These are phyloP conservation scores for Pichia sp. DNA, from an alignment of 1,139 yeast genomes.

Conservation along the genomic window DNA sequence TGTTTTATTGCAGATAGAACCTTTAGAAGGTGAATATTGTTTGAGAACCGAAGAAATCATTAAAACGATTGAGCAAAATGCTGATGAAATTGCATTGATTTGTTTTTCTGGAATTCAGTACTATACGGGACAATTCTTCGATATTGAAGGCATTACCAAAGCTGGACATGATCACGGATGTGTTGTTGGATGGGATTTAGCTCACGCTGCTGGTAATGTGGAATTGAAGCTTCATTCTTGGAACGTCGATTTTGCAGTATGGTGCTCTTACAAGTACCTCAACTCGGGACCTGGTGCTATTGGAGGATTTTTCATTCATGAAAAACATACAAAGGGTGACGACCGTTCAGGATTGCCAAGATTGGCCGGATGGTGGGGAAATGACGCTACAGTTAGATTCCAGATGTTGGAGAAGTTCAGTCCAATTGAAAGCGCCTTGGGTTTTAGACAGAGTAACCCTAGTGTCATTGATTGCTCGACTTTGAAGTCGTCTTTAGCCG, in stretches of 20 bases:
- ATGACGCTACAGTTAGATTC: constrained; percentile 59
- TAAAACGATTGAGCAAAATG: constrained; percentile 42
- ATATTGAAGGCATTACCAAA: constrained; percentile 58
- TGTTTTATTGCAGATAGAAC: constrained; percentile 56
- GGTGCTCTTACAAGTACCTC: constrained; percentile 89
- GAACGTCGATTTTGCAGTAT: constrained; percentile 88
- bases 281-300: constrained; percentile 92
- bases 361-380: constrained; percentile 98
- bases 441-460: constrained; percentile 90
- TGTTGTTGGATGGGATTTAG: constrained; percentile 89
- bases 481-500: constrained; percentile 53
- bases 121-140: constrained; percentile 84
- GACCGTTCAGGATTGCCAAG: constrained; percentile 43
- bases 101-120: constrained; percentile 87
- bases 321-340: constrained; percentile 29
- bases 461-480: constrained; percentile 78
- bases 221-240: constrained; percentile 72
- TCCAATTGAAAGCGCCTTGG: constrained; percentile 76
- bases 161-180: constrained; percentile 48
- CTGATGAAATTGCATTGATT: constrained; percentile 63
- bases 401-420: constrained; percentile 73
- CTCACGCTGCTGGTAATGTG: constrained; percentile 91
- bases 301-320: constrained; percentile 75
- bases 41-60: constrained; percentile 60
- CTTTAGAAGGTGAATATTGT: constrained; percentile 46